Evolutionary conservation across 495 filamentous ascomycete genomes (phyloP).

Genomic region (Acidiella bohemica): DNA sequence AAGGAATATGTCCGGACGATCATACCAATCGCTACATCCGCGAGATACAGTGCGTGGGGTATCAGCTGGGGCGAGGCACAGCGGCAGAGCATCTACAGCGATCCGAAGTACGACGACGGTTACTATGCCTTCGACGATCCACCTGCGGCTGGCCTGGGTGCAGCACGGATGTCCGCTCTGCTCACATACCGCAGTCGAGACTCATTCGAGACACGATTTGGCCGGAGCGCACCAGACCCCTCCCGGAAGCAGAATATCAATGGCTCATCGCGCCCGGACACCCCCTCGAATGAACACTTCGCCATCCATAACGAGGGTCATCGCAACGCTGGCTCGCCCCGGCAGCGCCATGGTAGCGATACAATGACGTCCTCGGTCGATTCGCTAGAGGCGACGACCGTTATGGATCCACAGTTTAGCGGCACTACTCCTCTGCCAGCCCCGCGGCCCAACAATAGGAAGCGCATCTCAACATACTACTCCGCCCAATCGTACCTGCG

Average conservation of each 20-base stretch:
- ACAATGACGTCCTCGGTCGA: constrained; percentile 17
- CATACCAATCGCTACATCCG: constrained; percentile 89
- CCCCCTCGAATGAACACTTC: constrained; percentile 71
- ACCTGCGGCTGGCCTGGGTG: constrained; percentile 72
- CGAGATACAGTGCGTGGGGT: constrained; percentile 93
- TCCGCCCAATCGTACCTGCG: constrained; percentile 94
- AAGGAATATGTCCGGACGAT: constrained; percentile 84
- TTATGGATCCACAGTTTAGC: constrained; percentile 66
- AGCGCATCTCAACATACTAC: constrained; percentile 69
- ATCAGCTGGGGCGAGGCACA: constrained; percentile 99
- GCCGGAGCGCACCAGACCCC: constrained; percentile 79
- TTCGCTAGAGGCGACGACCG: constrained; percentile 22
- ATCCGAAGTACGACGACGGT: constrained; percentile 95
- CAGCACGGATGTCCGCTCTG: constrained; percentile 90
- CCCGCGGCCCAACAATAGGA: constrained; percentile 22
- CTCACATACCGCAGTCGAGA: constrained; percentile 92
- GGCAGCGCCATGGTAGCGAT: constrained; percentile 13
- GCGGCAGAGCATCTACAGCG: constrained; percentile 92
- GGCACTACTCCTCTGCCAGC: constrained; percentile 38
- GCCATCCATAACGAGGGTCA: constrained; percentile 95
- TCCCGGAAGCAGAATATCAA: constrained; percentile 67
- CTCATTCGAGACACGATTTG: constrained; percentile 91
- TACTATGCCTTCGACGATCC: constrained; percentile 67
- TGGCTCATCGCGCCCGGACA: constrained; percentile 43
- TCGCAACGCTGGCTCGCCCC: constrained; percentile 37